Conservation (phyloP, 345 rosid species). For the Brassica carinata region DNA sequence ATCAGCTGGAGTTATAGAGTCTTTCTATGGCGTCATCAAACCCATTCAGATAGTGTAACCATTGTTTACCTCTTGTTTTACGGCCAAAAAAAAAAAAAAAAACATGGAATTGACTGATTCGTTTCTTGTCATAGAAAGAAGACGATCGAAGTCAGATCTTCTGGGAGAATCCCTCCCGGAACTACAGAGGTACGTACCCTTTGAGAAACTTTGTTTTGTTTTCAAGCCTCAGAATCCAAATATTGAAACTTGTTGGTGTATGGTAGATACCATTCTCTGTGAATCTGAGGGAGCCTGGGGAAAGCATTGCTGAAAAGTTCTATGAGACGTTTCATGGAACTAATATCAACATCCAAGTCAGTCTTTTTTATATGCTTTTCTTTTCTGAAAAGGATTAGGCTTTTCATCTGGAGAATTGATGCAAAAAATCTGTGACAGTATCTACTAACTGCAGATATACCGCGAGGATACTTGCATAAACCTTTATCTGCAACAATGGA, state of each 20-base stretch:
- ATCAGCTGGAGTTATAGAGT: conserved; percentile 85
- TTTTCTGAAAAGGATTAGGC: neutral
- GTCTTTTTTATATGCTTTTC: neutral
- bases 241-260: neutral
- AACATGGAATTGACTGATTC: neutral
- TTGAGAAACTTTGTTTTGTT: neutral
- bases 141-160: conserved; percentile 57
- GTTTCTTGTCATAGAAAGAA: conserved; percentile 51
- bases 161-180: conserved; percentile 80
- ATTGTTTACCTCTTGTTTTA: neutral
- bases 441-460: conserved; percentile 73
- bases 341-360: conserved; percentile 81
- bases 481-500: conserved; percentile 69
- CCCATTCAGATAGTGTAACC: conserved; percentile 72
- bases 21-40: conserved; percentile 75
- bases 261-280: conserved; percentile 77
- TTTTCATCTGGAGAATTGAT: conserved; percentile 22
- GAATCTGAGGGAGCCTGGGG: conserved; percentile 53
- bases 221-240: neutral
- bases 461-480: conserved; percentile 78
- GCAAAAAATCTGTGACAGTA: conserved; percentile 58
- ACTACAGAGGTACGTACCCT: conserved; percentile 69
- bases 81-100: neutral
- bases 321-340: conserved; percentile 93
- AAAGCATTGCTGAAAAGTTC: conserved; percentile 57